Percentiles rank a stretch among this genome's conserved stretches.
phyloP scores from a whole-genome alignment of 2,329 filamentous ascomycete genomes.

The Hypoxylon sp. region DNA sequence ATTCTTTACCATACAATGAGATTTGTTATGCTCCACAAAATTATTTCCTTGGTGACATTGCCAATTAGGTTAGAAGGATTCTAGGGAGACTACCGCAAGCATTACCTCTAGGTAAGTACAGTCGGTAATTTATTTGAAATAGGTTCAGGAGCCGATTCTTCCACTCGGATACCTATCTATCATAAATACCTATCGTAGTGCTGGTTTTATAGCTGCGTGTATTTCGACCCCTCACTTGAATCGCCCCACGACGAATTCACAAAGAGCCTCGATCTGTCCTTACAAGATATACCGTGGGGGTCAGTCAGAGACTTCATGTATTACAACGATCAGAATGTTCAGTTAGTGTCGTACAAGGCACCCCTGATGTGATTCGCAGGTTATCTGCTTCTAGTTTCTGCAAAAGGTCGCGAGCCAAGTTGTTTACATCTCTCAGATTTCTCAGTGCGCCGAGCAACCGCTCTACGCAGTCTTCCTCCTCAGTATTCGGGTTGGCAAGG shows the following conservation, averaged over 20 bases:
- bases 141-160: too few relatives aligned
- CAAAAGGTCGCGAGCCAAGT: slow-evolving; percentile 12
- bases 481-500: not conserved
- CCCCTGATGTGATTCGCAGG: not conserved
- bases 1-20: too few relatives aligned
- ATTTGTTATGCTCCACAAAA: too few relatives aligned
- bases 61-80: too few relatives aligned
- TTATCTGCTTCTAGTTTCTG: slow-evolving; percentile 5
- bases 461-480: slow-evolving; percentile 1
- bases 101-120: too few relatives aligned
- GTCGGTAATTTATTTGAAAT: too few relatives aligned
- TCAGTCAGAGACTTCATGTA: not conserved
- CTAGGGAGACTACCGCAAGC: too few relatives aligned
- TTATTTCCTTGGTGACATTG: too few relatives aligned
- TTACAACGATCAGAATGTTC: not conserved
- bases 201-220: too few relatives aligned
- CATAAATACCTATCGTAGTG: too few relatives aligned
- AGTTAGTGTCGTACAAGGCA: not conserved
- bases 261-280: not conserved
- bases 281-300: not conserved
- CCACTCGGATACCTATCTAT: too few relatives aligned
- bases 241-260: not conserved
- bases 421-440: slow-evolving; percentile 13
- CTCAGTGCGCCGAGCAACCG: not conserved
- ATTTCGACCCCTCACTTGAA: not conserved